phyloP scores from a whole-genome alignment of 352 stramenopile species.

The Globisporangium uncinulatum region DNA sequence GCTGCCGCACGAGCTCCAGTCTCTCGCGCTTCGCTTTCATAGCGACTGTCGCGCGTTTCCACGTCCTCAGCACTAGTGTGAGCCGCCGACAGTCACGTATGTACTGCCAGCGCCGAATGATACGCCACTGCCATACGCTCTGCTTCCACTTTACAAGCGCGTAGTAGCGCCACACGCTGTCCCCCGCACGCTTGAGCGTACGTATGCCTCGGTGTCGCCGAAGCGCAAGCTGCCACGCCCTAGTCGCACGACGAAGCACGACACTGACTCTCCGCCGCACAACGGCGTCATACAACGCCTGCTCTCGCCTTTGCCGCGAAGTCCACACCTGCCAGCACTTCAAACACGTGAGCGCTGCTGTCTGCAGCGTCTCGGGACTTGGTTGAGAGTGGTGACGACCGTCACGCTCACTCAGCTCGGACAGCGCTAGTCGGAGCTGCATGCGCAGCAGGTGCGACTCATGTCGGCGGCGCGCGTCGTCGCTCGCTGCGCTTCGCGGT shows the following conservation, averaged over 20 bases:
- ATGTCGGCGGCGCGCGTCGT: neutral
- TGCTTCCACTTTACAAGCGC: neutral
- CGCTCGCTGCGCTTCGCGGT: too few species aligned
- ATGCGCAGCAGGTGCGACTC: slow-evolving; percentile 2
- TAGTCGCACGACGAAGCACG: neutral
- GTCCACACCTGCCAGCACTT: too few species aligned
- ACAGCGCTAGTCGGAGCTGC: slow-evolving; percentile 3
- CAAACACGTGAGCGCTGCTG: too few species aligned
- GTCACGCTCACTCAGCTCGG: neutral
- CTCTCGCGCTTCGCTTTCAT: neutral
- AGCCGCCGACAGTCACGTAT: neutral
- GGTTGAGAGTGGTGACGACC: neutral
- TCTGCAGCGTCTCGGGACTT: too few species aligned
- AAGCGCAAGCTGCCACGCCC: neutral
- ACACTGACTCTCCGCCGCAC: too few species aligned
- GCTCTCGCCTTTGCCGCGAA: too few species aligned
- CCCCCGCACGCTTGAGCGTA: neutral
- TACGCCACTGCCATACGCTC: neutral
- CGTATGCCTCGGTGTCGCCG: neutral
- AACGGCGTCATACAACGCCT: neutral
- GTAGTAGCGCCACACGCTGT: neutral
- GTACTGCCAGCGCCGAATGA: neutral
- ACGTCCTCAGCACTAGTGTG: neutral
- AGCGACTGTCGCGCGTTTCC: neutral
- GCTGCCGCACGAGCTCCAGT: neutral